phyloP scores from a whole-genome alignment of 2,329 filamentous ascomycete genomes.

The Sclerotinia nivalis region DNA sequence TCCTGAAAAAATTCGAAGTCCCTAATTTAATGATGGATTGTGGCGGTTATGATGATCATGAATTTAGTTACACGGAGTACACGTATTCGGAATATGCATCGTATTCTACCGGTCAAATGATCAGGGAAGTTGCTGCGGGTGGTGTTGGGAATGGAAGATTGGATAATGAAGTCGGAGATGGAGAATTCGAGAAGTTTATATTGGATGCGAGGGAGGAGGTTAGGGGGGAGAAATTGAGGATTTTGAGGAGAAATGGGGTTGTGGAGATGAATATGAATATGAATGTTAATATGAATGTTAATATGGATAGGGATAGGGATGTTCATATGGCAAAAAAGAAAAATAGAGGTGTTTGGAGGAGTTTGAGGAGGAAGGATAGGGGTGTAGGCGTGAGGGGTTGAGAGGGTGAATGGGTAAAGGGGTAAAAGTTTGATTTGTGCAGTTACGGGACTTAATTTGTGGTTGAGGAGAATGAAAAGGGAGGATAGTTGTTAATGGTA shows the following conservation, averaged over 20 bases:
- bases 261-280: not conserved
- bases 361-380: not conserved
- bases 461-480: too few relatives aligned
- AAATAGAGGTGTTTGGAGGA: not conserved
- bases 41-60: not conserved
- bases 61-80: not conserved
- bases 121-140: not conserved
- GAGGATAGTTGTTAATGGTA: too few relatives aligned
- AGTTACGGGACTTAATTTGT: too few relatives aligned
- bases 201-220: not conserved
- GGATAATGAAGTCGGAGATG: too few relatives aligned
- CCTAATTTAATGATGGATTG: conserved; percentile 20
- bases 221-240: not conserved
- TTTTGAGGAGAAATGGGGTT: not conserved
- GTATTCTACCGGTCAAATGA: not conserved
- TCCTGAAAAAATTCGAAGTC: not conserved
- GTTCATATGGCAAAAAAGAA: not conserved
- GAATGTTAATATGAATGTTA: too few relatives aligned
- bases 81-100: not conserved
- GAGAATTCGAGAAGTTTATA: not conserved
- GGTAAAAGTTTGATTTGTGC: not conserved
- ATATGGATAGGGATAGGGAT: too few relatives aligned
- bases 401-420: not conserved
- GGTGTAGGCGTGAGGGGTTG: not conserved
- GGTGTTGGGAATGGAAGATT: too few relatives aligned